A percentile compares a stretch with the other conserved stretches of the same genome.
Evolutionary conservation across 257 asterid genomes (phyloP).

Genomic region (Solanum tarapatanum): DNA sequence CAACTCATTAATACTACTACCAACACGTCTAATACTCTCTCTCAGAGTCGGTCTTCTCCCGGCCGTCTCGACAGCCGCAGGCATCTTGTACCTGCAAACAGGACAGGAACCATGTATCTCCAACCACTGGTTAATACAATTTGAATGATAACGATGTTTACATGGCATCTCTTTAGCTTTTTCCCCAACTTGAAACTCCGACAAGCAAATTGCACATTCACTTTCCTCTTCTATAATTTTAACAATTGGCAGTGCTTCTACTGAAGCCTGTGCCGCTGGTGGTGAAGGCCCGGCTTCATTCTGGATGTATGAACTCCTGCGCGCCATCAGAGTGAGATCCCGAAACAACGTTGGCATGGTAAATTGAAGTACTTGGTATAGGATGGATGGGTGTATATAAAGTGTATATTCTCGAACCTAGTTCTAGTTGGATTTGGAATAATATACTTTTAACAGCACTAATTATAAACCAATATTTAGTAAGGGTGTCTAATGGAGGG

Average conservation of each 20-base stretch:
- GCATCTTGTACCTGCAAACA: constrained; percentile 37
- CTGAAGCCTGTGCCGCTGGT: background rate
- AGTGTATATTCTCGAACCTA: background rate
- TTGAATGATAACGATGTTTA: constrained; percentile 25
- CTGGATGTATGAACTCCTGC: background rate
- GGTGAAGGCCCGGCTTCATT: too few relatives aligned
- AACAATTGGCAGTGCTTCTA: background rate
- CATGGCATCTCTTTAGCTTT: constrained; percentile 47
- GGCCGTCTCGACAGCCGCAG: background rate
- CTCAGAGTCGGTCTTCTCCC: background rate
- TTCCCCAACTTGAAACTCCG: constrained; percentile 4
- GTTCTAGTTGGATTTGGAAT: background rate
- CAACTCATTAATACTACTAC: background rate
- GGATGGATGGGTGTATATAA: background rate
- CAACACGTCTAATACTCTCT: background rate
- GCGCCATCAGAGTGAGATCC: background rate
- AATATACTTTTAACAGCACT: background rate
- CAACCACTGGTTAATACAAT: constrained; percentile 37
- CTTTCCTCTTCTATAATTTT: background rate
- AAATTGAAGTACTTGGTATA: background rate
- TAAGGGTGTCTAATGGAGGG: background rate
- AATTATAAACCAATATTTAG: background rate
- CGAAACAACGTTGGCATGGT: background rate
- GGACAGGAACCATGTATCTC: constrained; percentile 39
- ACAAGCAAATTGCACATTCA: constrained; percentile 9